phyloP scores from a whole-genome alignment of 306 rosid genomes.

The Fagus crenata region DNA sequence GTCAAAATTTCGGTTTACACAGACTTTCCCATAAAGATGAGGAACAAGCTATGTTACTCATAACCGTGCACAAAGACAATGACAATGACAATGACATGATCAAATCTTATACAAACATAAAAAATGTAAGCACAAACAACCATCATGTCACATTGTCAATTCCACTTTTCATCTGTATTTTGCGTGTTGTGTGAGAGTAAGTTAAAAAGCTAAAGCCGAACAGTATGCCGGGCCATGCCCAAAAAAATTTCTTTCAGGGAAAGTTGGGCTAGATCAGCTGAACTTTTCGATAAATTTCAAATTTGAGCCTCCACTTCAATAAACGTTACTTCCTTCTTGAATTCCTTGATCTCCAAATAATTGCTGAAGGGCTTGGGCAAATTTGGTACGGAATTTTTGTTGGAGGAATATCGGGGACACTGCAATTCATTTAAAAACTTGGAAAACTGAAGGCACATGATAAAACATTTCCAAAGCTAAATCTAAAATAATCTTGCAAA shows the following conservation, averaged over 20 bases:
- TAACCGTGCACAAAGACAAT: neutral
- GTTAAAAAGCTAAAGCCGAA: neutral
- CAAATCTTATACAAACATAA: neutral
- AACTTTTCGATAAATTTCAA: constrained; percentile 4
- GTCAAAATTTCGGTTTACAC: too few relatives aligned
- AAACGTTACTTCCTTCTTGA: constrained; percentile 48
- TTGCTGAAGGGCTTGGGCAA: constrained; percentile 82
- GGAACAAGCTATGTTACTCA: neutral
- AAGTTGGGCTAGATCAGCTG: constrained; percentile 4
- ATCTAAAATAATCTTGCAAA: neutral
- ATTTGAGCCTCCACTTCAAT: constrained; percentile 5
- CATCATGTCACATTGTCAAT: neutral
- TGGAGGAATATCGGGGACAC: constrained; percentile 50
- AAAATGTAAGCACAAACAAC: neutral
- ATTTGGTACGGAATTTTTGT: constrained; percentile 75
- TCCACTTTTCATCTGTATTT: constrained; percentile 5
- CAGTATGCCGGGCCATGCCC: neutral
- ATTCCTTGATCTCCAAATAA: constrained; percentile 81
- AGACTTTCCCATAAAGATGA: too few relatives aligned
- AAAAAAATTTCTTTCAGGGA: neutral
- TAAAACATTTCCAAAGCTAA: neutral
- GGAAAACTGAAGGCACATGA: constrained; percentile 2
- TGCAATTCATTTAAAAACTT: constrained; percentile 41
- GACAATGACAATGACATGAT: neutral
- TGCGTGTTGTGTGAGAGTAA: neutral